Evolutionary conservation across 176 grass and related monocot species (phyloP).

Genomic region (Dactylis glomerata): DNA sequence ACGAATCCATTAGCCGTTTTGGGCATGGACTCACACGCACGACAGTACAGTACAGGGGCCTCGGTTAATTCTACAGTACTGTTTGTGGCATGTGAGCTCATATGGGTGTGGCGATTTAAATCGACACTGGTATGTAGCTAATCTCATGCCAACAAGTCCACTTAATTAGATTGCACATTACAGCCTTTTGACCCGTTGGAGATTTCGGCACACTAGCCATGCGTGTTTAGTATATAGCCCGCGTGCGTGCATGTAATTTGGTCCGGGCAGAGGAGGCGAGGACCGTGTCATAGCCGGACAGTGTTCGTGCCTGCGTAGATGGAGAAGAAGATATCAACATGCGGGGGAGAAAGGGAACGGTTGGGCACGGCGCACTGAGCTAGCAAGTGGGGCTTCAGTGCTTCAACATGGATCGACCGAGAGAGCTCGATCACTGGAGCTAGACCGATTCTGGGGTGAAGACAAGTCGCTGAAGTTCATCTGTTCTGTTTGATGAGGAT

Average conservation of each 20-base stretch:
- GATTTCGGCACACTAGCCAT: background rate
- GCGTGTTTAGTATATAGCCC: background rate
- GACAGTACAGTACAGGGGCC: background rate
- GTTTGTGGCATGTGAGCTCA: conserved; percentile 37
- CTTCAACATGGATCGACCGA: too few species aligned
- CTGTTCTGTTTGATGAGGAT: too few species aligned
- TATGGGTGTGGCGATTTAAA: conserved; percentile 29
- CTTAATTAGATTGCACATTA: background rate
- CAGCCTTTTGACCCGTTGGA: background rate
- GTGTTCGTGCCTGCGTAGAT: too few species aligned
- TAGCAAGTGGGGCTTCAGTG: too few species aligned
- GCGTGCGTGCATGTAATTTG: background rate
- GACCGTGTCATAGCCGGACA: too few species aligned
- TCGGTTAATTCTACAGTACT: background rate
- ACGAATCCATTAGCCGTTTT: background rate
- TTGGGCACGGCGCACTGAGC: too few species aligned
- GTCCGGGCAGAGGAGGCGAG: too few species aligned
- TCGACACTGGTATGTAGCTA: background rate
- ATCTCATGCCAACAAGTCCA: background rate
- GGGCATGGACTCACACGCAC: background rate
- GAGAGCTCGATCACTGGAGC: too few species aligned
- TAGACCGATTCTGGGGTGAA: too few species aligned
- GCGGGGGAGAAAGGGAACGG: too few species aligned
- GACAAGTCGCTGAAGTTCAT: too few species aligned
- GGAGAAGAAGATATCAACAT: too few species aligned